Base-by-base conservation (phyloP, 2,329 filamentous ascomycete species). In the Tolypocladium ophioglossoides region DNA sequence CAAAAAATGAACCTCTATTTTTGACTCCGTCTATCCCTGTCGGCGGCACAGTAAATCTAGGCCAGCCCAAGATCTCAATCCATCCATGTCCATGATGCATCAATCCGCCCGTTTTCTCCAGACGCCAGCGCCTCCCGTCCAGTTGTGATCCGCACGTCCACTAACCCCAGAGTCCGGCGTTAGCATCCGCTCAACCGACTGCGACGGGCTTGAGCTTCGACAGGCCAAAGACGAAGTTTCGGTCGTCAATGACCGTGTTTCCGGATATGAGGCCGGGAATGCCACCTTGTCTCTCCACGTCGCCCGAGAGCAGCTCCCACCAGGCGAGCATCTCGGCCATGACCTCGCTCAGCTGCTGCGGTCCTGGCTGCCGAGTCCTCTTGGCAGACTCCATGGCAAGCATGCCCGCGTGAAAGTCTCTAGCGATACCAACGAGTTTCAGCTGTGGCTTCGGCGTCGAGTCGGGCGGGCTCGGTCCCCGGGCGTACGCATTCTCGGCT, bases 241-340 rank as follows among this genome's bases (percentile, higher is more conserved):
- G 64, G 47, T 71, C 68, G 50, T 73, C 70, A 57, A 72, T 65
- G 12, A 68, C 70, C 14, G 71, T 73, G 55, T 70, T 66, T 1
- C 72, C 71, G 14, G 69, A 68, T 50, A 62, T 64, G 50, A 72
- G 58, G 14, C 64, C 59, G 1, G 69, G 66, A 52, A 62, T 64
- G 30, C 62, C 68, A 27, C 59, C 64, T 57, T 75, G 71, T 34
- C 66, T 64, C 37, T 63, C 56, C 37, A 77, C 61, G 52, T 74
- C 73, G 34, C 63, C 56, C 16, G 70, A 69, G 54, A 75, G 58
- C 16, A 58, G 57, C 34, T 69, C 67, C 74, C 72, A 75, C 9
- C 62, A 59, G 49, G 62, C 62, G 38, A 71, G 64, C 52, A 66
- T 61, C n/a, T 64, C 63, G 10, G 58, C 60, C 56, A 70, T 64